These are phyloP conservation scores for Pyrrhoderma lamaoense DNA, from an alignment of 1,284 basidiomycete genomes.

Conservation along the genomic window DNA sequence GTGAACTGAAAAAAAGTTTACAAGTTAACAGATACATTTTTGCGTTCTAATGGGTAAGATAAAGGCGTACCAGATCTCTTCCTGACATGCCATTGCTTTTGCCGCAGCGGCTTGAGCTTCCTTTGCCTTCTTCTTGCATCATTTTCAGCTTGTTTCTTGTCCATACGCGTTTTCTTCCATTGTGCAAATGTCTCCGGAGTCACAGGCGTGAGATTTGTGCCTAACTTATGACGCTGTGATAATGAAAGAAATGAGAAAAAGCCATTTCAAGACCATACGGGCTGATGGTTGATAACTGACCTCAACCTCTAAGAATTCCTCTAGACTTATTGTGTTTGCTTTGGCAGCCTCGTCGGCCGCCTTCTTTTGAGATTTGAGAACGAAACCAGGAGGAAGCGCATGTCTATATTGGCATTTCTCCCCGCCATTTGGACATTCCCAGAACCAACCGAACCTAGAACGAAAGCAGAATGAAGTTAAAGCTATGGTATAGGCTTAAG, in stretches of 20 bases:
- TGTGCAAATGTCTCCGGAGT: conserved; percentile 87
- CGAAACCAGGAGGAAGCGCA: conserved; percentile 92
- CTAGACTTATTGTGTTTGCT: conserved; percentile 84
- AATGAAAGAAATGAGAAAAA: neutral
- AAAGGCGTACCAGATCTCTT: conserved; percentile 76
- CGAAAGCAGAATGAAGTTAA: neutral
- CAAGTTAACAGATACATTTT: neutral
- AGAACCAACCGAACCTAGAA: conserved; percentile 85
- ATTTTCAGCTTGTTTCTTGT: conserved; percentile 86
- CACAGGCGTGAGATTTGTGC: conserved; percentile 90
- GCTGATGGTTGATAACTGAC: conserved; percentile 35
- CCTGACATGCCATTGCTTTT: conserved; percentile 94
- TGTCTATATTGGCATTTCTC: conserved; percentile 93
- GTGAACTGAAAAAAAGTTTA: conserved; percentile 56
- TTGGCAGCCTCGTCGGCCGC: conserved; percentile 81
- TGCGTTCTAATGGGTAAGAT: conserved; percentile 1
- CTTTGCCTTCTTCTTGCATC: conserved; percentile 85
- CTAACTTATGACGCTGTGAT: conserved; percentile 87
- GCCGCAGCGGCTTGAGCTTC: conserved; percentile 80
- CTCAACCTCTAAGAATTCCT: conserved; percentile 97
- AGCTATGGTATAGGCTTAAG: neutral
- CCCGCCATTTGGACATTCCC: conserved; percentile 81
- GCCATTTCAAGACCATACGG: neutral
- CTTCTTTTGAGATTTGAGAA: conserved; percentile 88
- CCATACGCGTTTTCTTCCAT: conserved; percentile 92